phyloP scores from a whole-genome alignment of 192 early-diverging fungal species.

The Anaeromyces robustus region DNA sequence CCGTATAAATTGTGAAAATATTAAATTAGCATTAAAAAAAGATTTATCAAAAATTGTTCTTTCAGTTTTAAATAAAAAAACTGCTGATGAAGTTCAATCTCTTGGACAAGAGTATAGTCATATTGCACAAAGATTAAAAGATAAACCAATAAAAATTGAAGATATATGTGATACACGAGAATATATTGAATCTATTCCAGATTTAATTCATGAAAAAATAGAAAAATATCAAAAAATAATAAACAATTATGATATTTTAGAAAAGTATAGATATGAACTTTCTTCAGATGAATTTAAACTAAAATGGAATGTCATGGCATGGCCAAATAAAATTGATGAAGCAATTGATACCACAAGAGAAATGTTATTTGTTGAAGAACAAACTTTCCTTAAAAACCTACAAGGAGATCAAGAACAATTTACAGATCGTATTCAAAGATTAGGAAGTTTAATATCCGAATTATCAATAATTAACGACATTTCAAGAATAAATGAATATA shows the following conservation, averaged over 20 bases:
- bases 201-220: slow-evolving; percentile 19
- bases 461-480: slow-evolving; percentile 29
- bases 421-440: slow-evolving; percentile 31
- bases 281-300: slow-evolving; percentile 38
- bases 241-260: slow-evolving; percentile 32
- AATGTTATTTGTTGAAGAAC: slow-evolving; percentile 26
- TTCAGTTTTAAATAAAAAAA: slow-evolving; percentile 24
- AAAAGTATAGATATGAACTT: slow-evolving; percentile 36
- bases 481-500: slow-evolving; percentile 22
- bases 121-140: slow-evolving; percentile 27
- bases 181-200: slow-evolving; percentile 36
- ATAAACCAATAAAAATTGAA: slow-evolving; percentile 39
- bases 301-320: slow-evolving; percentile 28
- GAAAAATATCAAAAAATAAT: slow-evolving; percentile 26
- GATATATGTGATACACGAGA: slow-evolving; percentile 36
- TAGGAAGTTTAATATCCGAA: slow-evolving; percentile 28
- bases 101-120: slow-evolving; percentile 21
- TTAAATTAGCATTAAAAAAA: slow-evolving; percentile 29
- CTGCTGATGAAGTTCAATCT: slow-evolving; percentile 17
- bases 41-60: slow-evolving; percentile 34
- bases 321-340: slow-evolving; percentile 38
- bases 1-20: slow-evolving; percentile 35
- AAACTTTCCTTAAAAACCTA: slow-evolving; percentile 25
- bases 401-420: slow-evolving; percentile 42
- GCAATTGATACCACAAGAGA: slow-evolving; percentile 23